Evolutionary conservation across 371 early-diverging fungal genomes (phyloP).

Genomic region (Mucor plumbeus): DNA sequence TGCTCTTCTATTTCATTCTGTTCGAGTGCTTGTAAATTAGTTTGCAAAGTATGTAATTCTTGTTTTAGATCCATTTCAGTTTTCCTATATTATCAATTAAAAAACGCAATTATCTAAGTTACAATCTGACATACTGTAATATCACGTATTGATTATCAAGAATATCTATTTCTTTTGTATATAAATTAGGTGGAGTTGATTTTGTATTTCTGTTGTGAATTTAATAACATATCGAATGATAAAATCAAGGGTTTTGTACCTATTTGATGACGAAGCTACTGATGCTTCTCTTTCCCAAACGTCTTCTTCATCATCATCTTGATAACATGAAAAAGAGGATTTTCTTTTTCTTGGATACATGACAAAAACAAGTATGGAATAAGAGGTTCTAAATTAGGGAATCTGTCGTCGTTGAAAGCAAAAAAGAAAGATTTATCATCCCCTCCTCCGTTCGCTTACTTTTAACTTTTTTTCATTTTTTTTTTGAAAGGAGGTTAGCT

Average conservation of each 20-base stretch:
- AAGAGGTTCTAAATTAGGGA: background rate
- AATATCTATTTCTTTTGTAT: constrained; percentile 5
- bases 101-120: background rate
- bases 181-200: constrained; percentile 15
- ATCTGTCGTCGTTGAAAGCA: too few species aligned
- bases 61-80: background rate
- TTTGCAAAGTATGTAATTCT: background rate
- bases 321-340: background rate
- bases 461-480: constrained; percentile 10
- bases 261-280: background rate
- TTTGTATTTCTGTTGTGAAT: background rate
- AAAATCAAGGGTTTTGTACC: background rate
- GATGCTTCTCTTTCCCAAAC: constrained; percentile 32
- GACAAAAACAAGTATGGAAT: too few species aligned
- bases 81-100: background rate
- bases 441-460: background rate
- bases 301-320: constrained; percentile 29
- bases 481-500: background rate
- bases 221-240: too few species aligned
- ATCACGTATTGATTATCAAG: constrained; percentile 21
- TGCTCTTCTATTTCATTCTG: background rate
- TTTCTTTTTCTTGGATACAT: constrained; percentile 1
- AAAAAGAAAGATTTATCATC: background rate
- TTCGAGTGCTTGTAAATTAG: constrained; percentile 1
- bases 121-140: constrained; percentile 16